Base-by-base conservation (phyloP, 2,329 filamentous ascomycete genomes). In the Passalora sequoiae region DNA sequence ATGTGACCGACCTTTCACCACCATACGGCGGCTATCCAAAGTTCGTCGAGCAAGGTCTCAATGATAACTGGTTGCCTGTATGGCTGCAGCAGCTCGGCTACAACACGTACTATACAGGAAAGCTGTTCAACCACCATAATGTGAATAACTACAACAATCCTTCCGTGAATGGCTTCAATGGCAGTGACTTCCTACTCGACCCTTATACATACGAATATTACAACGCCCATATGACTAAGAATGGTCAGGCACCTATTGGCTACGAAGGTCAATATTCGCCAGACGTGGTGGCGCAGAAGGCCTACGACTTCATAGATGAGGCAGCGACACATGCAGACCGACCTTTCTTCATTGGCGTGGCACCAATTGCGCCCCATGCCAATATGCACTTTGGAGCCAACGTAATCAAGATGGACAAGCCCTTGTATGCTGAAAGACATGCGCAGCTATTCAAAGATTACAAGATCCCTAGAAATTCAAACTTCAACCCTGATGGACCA, bases 51-150 rank as follows among this genome's bases (percentile, higher is more conserved):
- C 70, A 82, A 30, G 82, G 82, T 0, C 70, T 77, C 42, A 84
- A 86, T 47, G 74, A 83, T 1, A 74, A 81, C 30, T 86, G 81
- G 49, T 70, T 86, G 0, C 83, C 83, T 0, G 62, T 86, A 0
- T 87, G 83, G 81, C 64, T 87, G 16, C 80, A 85, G 50, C 60
- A 74, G 4, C 77, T 75, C 0, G 82, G 81, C 0, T 86, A 86
- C 58, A 77, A 78, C 53, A 86, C 83, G 0, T 86, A 83, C 55
- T 86, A 86, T 55, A 74, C 77, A 53, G 83, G 80, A 12, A 86
- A 87, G 59, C 67, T 85, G 4, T 82, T 83, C 63, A 86, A 86
- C 50, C 69, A 73, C 0, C 81, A 84, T 17, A 50, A 17, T 4
- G 68, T 75, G 2, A 55, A 70, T 0, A 86, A 83, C 46, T 86